Evolutionary conservation across 2,329 filamentous ascomycete species (phyloP), one percentile per base, ranked within the genome.

Genomic region (Knufia fluminis): DNA sequence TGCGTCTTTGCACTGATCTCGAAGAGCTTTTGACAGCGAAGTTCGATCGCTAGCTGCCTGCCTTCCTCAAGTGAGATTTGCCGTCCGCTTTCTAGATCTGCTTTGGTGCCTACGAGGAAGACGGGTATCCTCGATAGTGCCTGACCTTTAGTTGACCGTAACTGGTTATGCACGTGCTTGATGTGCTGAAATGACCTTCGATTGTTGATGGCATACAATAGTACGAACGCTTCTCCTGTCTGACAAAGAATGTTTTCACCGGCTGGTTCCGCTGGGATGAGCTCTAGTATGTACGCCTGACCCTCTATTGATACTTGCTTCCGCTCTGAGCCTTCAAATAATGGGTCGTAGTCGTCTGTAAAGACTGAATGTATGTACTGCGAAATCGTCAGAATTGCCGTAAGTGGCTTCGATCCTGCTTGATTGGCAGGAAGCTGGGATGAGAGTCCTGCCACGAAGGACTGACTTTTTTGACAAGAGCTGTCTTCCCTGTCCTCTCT

Each of bases 151-250:
- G 44, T 22, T 20, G 31, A 17, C 16, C 16, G n/a, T 46, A 46
- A n/a, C 42, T 45, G 33, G 3, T 28, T 24, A 9, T 36, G 44
- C 23, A 46, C n/a, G 12, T 36, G 33, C 26, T 22, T 36, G 9
- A 39, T 16, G 44, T 46, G 44, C 44, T 39, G 33, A 26, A 46
- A 46, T 22, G 44, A 46, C 14, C 28, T 39, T 22, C 32, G 31
- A 22, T 38, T 39, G 44, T 46, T 31, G 33, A 46, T 46, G 14
- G 44, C 44, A n/a, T 46, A 46, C 12, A 46, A 20, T 14, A 46
- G 33, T n/a, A 46, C 38, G 33, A 46, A 46, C 4, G 44, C 44
- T n/a, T 46, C 44, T 22, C 44, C 44, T 17, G 33, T 39, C 44
- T 46, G 31, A 20, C 31, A 39, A 10, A 38, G 31, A 16, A 36